Evolutionary conservation across 495 filamentous ascomycete genomes (phyloP).

Genomic region (Schizothecium vesticola): DNA sequence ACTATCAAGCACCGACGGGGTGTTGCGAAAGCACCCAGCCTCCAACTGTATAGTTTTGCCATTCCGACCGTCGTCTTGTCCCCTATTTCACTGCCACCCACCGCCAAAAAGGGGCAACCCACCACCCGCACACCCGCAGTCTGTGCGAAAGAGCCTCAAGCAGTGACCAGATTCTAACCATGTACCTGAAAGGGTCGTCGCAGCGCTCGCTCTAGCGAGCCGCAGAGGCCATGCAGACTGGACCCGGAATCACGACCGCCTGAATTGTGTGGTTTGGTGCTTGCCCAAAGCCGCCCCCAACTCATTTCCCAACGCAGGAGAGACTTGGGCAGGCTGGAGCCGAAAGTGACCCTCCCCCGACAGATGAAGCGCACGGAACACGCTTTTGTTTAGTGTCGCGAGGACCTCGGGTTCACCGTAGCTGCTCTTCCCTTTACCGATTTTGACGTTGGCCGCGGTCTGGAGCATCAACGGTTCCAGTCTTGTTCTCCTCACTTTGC

Average conservation of each 20-base stretch:
- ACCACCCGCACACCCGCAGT: background rate
- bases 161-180: background rate
- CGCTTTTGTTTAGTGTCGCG: background rate
- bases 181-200: background rate
- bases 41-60: too few species aligned
- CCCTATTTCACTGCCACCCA: background rate
- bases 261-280: too few species aligned
- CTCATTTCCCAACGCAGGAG: background rate
- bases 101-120: background rate
- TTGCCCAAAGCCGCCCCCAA: background rate
- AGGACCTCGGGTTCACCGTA: background rate
- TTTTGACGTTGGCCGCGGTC: background rate
- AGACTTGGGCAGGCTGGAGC: background rate
- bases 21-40: background rate
- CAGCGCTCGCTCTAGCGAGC: background rate
- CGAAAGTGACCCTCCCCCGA: background rate
- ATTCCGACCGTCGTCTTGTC: background rate
- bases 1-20: background rate
- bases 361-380: background rate
- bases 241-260: too few species aligned
- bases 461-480: background rate
- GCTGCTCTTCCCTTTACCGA: background rate
- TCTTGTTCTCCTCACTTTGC: background rate
- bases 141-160: background rate
- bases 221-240: background rate